Conservation (phyloP, 106 monocot genomes). For the Hemerocallis citrina region DNA sequence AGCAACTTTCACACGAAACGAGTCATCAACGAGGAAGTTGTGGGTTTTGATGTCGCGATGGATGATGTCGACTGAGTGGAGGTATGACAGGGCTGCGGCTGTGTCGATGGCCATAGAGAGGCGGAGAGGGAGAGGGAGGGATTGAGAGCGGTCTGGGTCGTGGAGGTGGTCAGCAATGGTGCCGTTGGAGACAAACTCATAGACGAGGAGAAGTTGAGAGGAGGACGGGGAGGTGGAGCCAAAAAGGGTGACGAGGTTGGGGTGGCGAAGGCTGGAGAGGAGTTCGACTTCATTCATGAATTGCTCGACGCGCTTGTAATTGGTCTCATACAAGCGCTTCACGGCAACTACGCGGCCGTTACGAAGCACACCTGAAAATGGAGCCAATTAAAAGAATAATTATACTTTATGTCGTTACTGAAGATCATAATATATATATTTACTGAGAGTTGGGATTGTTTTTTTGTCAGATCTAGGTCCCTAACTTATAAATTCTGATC, state of each 20-base stretch:
- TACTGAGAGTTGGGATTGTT: too few species aligned
- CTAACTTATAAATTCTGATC: too few species aligned
- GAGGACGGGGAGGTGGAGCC: constrained; percentile 43
- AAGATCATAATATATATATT: too few species aligned
- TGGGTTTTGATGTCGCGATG: constrained; percentile 53
- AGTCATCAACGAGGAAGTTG: constrained; percentile 39
- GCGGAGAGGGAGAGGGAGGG: constrained; percentile 28
- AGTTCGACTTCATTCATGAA: constrained; percentile 38
- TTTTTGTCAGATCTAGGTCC: too few species aligned
- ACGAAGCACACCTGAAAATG: constrained; percentile 25
- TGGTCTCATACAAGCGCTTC: constrained; percentile 48
- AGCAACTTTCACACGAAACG: constrained; percentile 36
- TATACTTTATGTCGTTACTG: too few species aligned
- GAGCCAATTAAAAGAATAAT: too few species aligned
- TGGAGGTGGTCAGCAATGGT: constrained; percentile 26
- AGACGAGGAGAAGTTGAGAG: constrained; percentile 23
- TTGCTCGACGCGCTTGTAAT: constrained; percentile 24
- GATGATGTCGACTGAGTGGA: constrained; percentile 40
- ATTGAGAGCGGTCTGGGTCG: background rate
- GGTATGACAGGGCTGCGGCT: constrained; percentile 34
- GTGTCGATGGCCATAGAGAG: constrained; percentile 36
- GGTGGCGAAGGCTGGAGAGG: constrained; percentile 38
- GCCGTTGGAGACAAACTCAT: constrained; percentile 17
- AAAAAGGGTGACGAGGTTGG: constrained; percentile 41
- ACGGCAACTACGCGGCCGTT: constrained; percentile 44